Evolutionary conservation across 768 basidiomycete species (phyloP), one percentile per base, ranked within the genome.

Genomic region (Suillus bovinus): DNA sequence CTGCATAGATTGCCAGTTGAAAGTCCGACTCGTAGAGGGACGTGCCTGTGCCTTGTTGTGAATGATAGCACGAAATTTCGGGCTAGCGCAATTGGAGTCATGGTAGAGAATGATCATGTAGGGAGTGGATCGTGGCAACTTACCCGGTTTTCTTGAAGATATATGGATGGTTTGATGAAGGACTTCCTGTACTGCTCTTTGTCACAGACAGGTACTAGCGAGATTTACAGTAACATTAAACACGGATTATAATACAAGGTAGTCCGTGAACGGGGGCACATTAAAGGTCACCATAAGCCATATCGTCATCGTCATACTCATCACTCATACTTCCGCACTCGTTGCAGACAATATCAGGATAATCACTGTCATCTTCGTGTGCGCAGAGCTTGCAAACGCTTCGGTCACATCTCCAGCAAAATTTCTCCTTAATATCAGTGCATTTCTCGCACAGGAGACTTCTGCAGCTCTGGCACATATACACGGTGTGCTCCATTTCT

Each of bases 141-240:
- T 59, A 59, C 58, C n/a, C 39, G 58, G 16, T 59, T 59, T 59
- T 49, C 58, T 59, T 59, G 49, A 50, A 50, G 49, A 50, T 47
- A 24, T 14, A 44, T 44, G 10, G 44, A 44, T 44, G n/a, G 44
- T 44, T 44, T 44, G n/a, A 44, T 44, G 42, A 44, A 9, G 38
- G 38, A 38, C 17, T 41, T 41, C 4, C 17, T 20, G 20, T 20
- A 41, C 41, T 41, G 20, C 41, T 41, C 20, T 41, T 44, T 44
- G n/a, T n/a, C n/a, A n/a, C n/a, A n/a, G n/a, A n/a, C n/a, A 27
- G 13, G 27, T 17, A 29, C 47, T 29, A 29, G 27, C 8, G 27
- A 27, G 27, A 29, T 49, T 22, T 7, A 49, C 17, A 49, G 27
- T 49, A 49, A 17, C 16, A 17, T 49, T 17, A 49, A 27, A 29